phyloP scores from a whole-genome alignment of 139 green algal species.

The Zygnema cylindricum region DNA sequence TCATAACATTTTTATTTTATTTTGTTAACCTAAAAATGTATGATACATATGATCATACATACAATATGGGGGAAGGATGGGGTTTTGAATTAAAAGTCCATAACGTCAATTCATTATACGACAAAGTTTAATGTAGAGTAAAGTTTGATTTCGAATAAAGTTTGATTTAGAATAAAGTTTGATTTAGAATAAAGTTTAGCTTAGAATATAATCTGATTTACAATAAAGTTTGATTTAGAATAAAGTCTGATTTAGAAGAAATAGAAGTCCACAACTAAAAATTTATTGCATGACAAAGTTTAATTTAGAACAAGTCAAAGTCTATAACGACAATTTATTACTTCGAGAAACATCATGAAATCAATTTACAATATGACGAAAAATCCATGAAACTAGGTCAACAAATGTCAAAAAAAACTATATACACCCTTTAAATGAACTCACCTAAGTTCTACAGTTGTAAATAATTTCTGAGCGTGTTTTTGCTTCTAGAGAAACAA shows the following conservation, averaged over 20 bases:
- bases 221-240: conserved; percentile 6
- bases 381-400: too few species aligned
- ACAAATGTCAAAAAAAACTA: too few species aligned
- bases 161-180: not conserved
- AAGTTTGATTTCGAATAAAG: conserved; percentile 2
- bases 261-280: not conserved
- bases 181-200: not conserved
- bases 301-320: too few species aligned
- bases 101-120: too few species aligned
- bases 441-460: not conserved
- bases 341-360: too few species aligned
- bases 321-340: too few species aligned
- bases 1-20: not conserved
- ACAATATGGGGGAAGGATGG: not conserved
- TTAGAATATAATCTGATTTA: not conserved
- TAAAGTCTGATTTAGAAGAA: not conserved
- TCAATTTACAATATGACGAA: too few species aligned
- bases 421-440: too few species aligned
- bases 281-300: not conserved
- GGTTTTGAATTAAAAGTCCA: too few species aligned
- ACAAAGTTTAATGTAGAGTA: too few species aligned
- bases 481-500: not conserved
- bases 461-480: not conserved
- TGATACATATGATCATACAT: not conserved
- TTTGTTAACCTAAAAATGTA: not conserved